phyloP scores from a whole-genome alignment of 148 eudicot species.

The Vaccinium darrowii region DNA sequence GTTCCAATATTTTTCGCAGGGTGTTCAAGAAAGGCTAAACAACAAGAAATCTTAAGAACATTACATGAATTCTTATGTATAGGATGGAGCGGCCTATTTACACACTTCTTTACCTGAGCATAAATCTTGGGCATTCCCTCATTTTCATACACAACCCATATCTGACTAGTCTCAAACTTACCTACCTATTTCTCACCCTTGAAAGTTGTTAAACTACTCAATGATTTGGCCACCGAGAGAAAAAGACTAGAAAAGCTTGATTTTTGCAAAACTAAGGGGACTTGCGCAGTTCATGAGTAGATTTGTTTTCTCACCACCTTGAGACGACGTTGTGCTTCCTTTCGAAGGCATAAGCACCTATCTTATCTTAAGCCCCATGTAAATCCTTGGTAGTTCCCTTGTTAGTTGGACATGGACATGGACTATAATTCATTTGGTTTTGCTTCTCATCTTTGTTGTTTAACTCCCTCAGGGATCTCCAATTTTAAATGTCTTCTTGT shows the following conservation, averaged over 20 bases:
- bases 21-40: too few species aligned
- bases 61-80: too few species aligned
- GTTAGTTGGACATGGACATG: background rate
- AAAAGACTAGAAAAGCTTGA: conserved; percentile 4
- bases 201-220: conserved; percentile 14
- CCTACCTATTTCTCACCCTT: conserved; percentile 11
- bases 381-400: conserved; percentile 4
- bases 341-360: background rate
- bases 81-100: too few species aligned
- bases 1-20: too few species aligned
- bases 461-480: conserved; percentile 20
- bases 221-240: conserved; percentile 9
- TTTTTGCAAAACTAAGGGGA: background rate
- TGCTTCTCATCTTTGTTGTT: background rate
- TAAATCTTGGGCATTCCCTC: conserved; percentile 18
- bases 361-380: background rate
- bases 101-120: conserved; percentile 23
- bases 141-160: conserved; percentile 25
- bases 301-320: background rate
- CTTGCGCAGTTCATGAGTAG: background rate
- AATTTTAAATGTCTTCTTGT: conserved; percentile 2
- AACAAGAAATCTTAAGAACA: too few species aligned
- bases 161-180: conserved; percentile 20
- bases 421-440: conserved; percentile 6
- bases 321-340: background rate